Conservation (phyloP, 305 asterid species). For the Fraxinus sp. region DNA sequence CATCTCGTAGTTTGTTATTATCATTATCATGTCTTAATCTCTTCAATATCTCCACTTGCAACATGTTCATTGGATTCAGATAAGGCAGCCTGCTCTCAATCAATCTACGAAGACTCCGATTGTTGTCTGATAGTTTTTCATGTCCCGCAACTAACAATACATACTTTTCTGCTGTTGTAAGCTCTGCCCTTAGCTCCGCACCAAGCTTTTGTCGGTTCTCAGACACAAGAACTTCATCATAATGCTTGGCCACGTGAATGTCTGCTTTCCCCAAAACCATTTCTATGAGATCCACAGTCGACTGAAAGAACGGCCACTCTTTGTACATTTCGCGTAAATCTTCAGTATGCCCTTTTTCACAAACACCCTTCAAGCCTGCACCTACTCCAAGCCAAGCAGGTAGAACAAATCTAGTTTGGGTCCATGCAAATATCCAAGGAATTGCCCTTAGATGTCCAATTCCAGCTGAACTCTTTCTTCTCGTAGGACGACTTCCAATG, state of each 20-base stretch:
- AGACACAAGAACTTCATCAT: constrained; percentile 84
- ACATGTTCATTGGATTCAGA: constrained; percentile 85
- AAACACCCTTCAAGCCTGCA: constrained; percentile 70
- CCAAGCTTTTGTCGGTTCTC: constrained; percentile 66
- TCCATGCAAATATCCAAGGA: constrained; percentile 98
- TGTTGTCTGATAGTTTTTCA: constrained; percentile 73
- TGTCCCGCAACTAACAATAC: constrained; percentile 77
- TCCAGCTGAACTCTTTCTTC: constrained; percentile 68
- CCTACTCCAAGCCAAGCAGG: constrained; percentile 99
- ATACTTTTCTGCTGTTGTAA: constrained; percentile 61
- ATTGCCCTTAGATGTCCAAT: constrained; percentile 86
- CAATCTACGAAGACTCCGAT: constrained; percentile 64
- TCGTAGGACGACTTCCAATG: constrained; percentile 90
- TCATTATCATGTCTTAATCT: constrained; percentile 73
- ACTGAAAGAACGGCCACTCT: constrained; percentile 94
- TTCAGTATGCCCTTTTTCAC: constrained; percentile 73
- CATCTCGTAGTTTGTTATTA: constrained; percentile 75
- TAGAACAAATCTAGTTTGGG: constrained; percentile 87
- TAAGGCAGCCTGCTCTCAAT: constrained; percentile 94
- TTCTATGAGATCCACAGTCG: constrained; percentile 84
- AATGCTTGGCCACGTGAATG: constrained; percentile 75
- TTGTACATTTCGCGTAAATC: constrained; percentile 83
- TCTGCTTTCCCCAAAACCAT: constrained; percentile 95
- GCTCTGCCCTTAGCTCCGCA: constrained; percentile 72
- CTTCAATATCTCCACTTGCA: constrained; percentile 92